Conservation (phyloP, 106 monocot genomes). For the Phalaenopsis equestris region DNA sequence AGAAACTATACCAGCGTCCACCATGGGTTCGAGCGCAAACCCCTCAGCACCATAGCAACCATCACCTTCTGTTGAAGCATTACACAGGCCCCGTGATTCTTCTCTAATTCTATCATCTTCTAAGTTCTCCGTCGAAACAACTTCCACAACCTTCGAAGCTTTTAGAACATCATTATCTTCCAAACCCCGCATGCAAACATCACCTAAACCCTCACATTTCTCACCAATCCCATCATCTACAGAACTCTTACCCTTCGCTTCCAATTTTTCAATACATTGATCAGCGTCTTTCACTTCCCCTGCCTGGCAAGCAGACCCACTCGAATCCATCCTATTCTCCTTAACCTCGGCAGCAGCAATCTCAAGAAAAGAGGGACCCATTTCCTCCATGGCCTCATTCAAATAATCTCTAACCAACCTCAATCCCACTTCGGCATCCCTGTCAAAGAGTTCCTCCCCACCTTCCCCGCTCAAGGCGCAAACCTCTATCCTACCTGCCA, state of each 20-base stretch:
- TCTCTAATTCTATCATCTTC: background rate
- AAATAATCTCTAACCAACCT: constrained; percentile 17
- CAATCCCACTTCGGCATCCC: constrained; percentile 16
- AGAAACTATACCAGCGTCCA: background rate
- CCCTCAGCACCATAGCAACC: background rate
- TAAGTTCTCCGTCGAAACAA: background rate
- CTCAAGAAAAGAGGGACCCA: constrained; percentile 45
- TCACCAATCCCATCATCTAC: no score
- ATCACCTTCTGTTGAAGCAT: background rate
- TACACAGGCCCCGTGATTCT: background rate
- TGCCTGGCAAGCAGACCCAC: background rate
- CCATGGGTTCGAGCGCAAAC: background rate
- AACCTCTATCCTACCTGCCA: constrained; percentile 12
- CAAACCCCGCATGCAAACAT: background rate
- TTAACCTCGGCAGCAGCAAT: constrained; percentile 6
- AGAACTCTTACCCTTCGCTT: no score
- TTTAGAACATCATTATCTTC: background rate
- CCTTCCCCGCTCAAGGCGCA: constrained; percentile 6
- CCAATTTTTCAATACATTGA: background rate
- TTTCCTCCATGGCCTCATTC: constrained; percentile 15
- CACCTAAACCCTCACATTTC: background rate
- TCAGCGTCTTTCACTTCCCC: background rate
- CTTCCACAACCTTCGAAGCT: background rate
- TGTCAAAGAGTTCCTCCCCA: background rate
- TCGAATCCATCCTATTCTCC: background rate